These are phyloP conservation scores for Bombardia bombarda DNA, from an alignment of 495 filamentous ascomycete species.

Conservation along the genomic window DNA sequence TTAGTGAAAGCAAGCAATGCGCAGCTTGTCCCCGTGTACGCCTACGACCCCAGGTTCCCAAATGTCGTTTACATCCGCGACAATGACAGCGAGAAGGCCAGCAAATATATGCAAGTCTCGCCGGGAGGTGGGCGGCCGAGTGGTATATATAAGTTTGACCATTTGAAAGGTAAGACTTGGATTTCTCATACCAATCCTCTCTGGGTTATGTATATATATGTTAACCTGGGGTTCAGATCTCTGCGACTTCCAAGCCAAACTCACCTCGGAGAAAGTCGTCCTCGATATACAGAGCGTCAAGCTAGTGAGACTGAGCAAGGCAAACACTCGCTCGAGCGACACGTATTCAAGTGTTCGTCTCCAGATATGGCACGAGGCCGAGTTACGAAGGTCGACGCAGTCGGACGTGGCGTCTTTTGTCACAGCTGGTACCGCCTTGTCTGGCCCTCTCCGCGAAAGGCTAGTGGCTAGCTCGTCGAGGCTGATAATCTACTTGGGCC, in stretches of 20 bases:
- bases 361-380: slow-evolving; percentile 27
- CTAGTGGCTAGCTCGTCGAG: slow-evolving; percentile 16
- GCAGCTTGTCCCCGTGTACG: slow-evolving; percentile 27
- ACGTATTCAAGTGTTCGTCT: slow-evolving; percentile 23
- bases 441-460: slow-evolving; percentile 22
- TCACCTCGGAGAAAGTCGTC: slow-evolving; percentile 25
- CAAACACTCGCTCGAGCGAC: slow-evolving; percentile 13
- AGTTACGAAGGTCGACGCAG: slow-evolving; percentile 7
- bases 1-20: slow-evolving; percentile 26
- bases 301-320: slow-evolving; percentile 15
- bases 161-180: slow-evolving; percentile 8
- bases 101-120: slow-evolving; percentile 8
- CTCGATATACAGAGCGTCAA: slow-evolving; percentile 26
- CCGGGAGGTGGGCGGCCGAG: slow-evolving; percentile 13
- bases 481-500: slow-evolving; percentile 23
- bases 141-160: slow-evolving; percentile 23
- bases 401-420: slow-evolving; percentile 22
- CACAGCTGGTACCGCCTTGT: slow-evolving; percentile 24
- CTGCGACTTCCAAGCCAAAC: slow-evolving; percentile 26
- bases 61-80: slow-evolving; percentile 26
- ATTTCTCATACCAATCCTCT: neutral
- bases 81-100: slow-evolving; percentile 18
- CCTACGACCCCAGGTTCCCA: slow-evolving; percentile 23
- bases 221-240: no score
- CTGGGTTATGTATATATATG: no score